Conservation (phyloP, 768 basidiomycete genomes). For the Boletus eberwhitei region DNA sequence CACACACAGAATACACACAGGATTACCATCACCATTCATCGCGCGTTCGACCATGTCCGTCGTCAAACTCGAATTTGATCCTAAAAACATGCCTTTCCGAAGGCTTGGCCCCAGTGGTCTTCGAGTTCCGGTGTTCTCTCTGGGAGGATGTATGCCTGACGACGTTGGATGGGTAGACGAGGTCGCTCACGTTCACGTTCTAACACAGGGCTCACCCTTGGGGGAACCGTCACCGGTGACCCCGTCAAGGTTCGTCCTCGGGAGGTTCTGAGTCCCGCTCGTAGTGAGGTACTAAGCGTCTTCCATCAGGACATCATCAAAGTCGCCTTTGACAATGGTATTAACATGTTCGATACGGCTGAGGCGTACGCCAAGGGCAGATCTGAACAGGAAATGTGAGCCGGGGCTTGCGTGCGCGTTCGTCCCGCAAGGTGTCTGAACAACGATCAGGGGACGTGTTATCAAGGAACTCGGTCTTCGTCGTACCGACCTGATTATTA, state of each 20-base stretch:
- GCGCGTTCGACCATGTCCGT: not conserved
- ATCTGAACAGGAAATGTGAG: constrained; percentile 10
- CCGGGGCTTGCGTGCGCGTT: not conserved
- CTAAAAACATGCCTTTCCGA: constrained; percentile 7
- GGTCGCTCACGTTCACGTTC: not conserved
- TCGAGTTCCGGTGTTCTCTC: constrained; percentile 7
- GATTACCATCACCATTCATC: not conserved
- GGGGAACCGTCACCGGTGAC: constrained; percentile 5
- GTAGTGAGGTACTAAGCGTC: not conserved
- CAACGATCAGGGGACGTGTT: not conserved
- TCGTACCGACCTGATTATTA: constrained; percentile 8
- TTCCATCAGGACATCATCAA: constrained; percentile 4
- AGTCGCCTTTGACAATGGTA: constrained; percentile 8
- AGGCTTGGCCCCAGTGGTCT: constrained; percentile 7
- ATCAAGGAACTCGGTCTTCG: constrained; percentile 5
- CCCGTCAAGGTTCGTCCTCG: constrained; percentile 3
- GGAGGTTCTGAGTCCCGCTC: not conserved
- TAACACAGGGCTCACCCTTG: constrained; percentile 4
- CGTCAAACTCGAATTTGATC: constrained; percentile 5
- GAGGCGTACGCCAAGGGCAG: constrained; percentile 5
- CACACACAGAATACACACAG: no score
- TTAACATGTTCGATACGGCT: constrained; percentile 11
- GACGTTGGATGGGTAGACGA: not conserved
- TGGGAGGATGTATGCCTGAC: constrained; percentile 5
- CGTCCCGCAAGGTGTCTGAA: not conserved